Percentiles rank a stretch among this genome's conserved stretches.
Conservation (phyloP, 1,284 basidiomycete genomes). For the Waitea zeae region DNA sequence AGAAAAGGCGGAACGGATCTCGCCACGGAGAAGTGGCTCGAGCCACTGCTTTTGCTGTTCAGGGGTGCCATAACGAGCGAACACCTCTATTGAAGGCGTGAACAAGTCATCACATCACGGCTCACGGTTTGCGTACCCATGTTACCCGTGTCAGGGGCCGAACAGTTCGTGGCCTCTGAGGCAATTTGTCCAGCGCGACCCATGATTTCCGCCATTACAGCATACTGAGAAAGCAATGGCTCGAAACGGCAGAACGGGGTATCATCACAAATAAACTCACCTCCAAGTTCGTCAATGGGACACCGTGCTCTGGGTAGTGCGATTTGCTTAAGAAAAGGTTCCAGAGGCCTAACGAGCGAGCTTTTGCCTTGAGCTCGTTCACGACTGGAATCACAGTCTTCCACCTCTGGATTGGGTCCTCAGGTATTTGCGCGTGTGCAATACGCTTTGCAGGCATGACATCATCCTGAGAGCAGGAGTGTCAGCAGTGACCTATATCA, state of each 20-base stretch:
- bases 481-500: neutral
- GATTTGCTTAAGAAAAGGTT: slow-evolving; percentile 92
- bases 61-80: slow-evolving; percentile 81
- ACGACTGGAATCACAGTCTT: slow-evolving; percentile 68
- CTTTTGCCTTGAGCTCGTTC: slow-evolving; percentile 78
- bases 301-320: slow-evolving; percentile 81
- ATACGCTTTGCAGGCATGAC: slow-evolving; percentile 67
- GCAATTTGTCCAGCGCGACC: slow-evolving; percentile 71
- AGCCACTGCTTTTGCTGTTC: slow-evolving; percentile 91
- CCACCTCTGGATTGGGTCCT: slow-evolving; percentile 69
- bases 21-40: slow-evolving; percentile 72
- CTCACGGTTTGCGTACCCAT: slow-evolving; percentile 50
- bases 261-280: slow-evolving; percentile 20
- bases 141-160: slow-evolving; percentile 91
- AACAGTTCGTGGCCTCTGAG: slow-evolving; percentile 82
- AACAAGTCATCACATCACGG: neutral
- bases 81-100: slow-evolving; percentile 52
- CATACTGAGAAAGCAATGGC: slow-evolving; percentile 46
- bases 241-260: neutral
- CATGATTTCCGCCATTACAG: slow-evolving; percentile 90
- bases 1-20: slow-evolving; percentile 85
- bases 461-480: slow-evolving; percentile 45
- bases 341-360: slow-evolving; percentile 83
- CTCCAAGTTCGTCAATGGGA: slow-evolving; percentile 87
- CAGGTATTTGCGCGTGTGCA: slow-evolving; percentile 72